Evolutionary conservation across 371 early-diverging fungal genomes (phyloP).

Genomic region (Fennellomyces sp.): DNA sequence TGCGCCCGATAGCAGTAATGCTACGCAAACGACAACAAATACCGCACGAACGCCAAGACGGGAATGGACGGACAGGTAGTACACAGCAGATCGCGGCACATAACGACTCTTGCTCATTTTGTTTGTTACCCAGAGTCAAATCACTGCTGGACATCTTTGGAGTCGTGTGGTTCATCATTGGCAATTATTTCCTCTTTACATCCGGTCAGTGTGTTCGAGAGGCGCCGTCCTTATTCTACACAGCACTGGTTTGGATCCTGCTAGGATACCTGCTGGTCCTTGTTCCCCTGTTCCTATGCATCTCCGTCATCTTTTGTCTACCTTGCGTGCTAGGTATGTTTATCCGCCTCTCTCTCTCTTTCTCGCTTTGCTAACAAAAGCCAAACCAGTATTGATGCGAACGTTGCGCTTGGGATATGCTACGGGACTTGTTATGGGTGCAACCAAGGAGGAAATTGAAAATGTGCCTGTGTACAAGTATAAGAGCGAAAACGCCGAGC

Average conservation of each 20-base stretch:
- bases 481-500: slow-evolving; percentile 2
- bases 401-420: slow-evolving; percentile 55
- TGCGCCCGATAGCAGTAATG: no score
- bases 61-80: neutral
- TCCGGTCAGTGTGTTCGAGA: slow-evolving; percentile 36
- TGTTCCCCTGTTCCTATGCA: slow-evolving; percentile 60
- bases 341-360: no score
- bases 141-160: slow-evolving; percentile 64
- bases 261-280: slow-evolving; percentile 68
- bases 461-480: slow-evolving; percentile 49
- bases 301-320: slow-evolving; percentile 65
- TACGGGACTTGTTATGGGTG: slow-evolving; percentile 51
- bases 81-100: neutral
- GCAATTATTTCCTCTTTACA: slow-evolving; percentile 71
- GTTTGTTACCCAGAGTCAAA: slow-evolving; percentile 22
- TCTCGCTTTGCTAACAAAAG: no score
- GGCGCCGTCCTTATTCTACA: slow-evolving; percentile 60
- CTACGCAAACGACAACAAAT: no score
- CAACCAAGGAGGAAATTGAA: slow-evolving; percentile 56
- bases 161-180: slow-evolving; percentile 69
- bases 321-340: slow-evolving; percentile 54
- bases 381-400: slow-evolving; percentile 56
- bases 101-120: neutral
- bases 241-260: slow-evolving; percentile 61
- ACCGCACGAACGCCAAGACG: neutral